These are phyloP conservation scores for Hypomyces rosellus DNA, from an alignment of 2,329 filamentous ascomycete genomes.

Conservation along the genomic window DNA sequence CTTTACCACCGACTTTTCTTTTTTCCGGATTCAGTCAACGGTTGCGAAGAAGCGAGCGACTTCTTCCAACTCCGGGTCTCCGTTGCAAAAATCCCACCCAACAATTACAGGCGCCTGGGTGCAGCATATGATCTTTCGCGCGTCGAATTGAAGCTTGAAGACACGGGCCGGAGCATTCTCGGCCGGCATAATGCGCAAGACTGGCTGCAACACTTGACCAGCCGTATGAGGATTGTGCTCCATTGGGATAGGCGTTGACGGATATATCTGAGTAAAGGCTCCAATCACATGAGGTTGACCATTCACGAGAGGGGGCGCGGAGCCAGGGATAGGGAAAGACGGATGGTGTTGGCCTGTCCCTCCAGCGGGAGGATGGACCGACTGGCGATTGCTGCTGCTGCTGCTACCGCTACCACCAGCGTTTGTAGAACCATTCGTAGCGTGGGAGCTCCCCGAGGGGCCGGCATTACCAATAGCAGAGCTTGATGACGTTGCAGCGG, in stretches of 20 bases:
- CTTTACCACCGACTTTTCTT: too few species aligned
- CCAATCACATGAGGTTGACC: neutral
- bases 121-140: constrained; percentile 87
- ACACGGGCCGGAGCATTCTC: constrained; percentile 57
- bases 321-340: constrained; percentile 1
- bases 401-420: neutral
- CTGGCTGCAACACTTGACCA: constrained; percentile 21
- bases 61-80: constrained; percentile 71
- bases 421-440: neutral
- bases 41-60: constrained; percentile 71
- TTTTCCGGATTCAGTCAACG: constrained; percentile 31
- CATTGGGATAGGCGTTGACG: neutral
- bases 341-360: neutral
- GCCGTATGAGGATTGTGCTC: constrained; percentile 3
- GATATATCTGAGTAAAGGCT: neutral
- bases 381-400: neutral
- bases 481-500: neutral
- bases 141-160: constrained; percentile 96
- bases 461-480: neutral
- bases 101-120: constrained; percentile 88
- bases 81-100: constrained; percentile 95
- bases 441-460: neutral
- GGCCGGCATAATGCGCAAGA: constrained; percentile 39
- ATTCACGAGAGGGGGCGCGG: constrained; percentile 1
- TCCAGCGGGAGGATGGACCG: neutral